phyloP scores from a whole-genome alignment of 805 yeast species.

The Wickerhamiella vanderwaltii region DNA sequence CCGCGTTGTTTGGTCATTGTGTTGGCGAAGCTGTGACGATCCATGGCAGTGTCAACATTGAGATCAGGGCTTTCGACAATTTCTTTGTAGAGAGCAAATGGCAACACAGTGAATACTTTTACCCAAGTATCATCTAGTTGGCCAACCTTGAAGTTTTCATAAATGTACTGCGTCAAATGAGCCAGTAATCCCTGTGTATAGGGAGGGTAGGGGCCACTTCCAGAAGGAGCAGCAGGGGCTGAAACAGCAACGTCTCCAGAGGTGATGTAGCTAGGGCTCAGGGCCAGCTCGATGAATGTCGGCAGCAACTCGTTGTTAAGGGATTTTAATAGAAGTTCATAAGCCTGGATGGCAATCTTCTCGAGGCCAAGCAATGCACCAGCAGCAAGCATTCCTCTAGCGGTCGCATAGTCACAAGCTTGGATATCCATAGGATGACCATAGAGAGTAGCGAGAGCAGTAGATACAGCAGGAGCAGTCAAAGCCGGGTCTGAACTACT shows the following conservation, averaged over 20 bases:
- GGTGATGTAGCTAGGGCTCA: constrained; percentile 11
- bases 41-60: constrained; percentile 22
- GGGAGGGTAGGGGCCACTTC: constrained; percentile 26
- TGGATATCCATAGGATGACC: constrained; percentile 22
- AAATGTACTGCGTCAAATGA: constrained; percentile 18
- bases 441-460: constrained; percentile 27
- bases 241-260: neutral
- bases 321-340: constrained; percentile 15
- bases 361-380: constrained; percentile 24
- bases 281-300: constrained; percentile 21
- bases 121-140: constrained; percentile 8
- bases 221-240: too few species aligned
- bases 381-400: constrained; percentile 25
- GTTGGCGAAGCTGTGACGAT: constrained; percentile 19
- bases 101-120: constrained; percentile 17
- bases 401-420: constrained; percentile 18
- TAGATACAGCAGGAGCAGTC: constrained; percentile 22
- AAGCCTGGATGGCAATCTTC: constrained; percentile 21
- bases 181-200: constrained; percentile 22
- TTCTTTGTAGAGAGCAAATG: constrained; percentile 23
- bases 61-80: constrained; percentile 24
- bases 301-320: constrained; percentile 18
- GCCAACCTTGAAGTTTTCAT: constrained; percentile 15
- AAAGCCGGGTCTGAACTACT: constrained; percentile 20
- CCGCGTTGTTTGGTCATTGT: constrained; percentile 23